Base-by-base conservation (phyloP, 169 alveolate species). In the Plasmodium adleri region DNA sequence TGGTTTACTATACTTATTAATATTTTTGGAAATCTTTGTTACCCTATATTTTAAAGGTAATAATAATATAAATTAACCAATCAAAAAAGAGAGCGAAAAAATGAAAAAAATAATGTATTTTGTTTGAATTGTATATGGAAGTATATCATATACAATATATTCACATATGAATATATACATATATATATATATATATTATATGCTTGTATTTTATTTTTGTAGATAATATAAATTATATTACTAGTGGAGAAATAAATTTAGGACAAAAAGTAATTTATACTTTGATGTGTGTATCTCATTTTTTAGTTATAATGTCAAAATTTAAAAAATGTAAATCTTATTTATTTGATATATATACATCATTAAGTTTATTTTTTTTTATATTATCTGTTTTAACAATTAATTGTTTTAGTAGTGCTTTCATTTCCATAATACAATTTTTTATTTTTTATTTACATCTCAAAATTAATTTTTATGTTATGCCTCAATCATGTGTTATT, bases 341-440 rank as follows among this genome's bases (percentile, higher is more conserved):
- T 49, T 50, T 83, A 49, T 83, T 83, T 71, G 91, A 83, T 62
- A 10, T 83, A 20, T 83, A 83, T 63, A 83, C 91, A n/a, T 83
- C 91, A 3, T 52, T 83, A 28, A 83, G 86, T 56, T 67, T 83
- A 83, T 83, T 83, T 58, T 83, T 83, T 59, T 83, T 83, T 45
- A 83, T 83, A 2, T 58, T 83, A 58, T 83, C 91, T 73, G 50
- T 83, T 7, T 28, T 83, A 70, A 83, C 91, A 6, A 83, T 83
- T 39, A 83, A 83, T 59, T 83, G 86, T 83, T 83, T 83, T 83
- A 83, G 91, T 83, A 83, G 91, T 73, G 54, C 50, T 70, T 15
- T 83, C 45, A 83, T 83, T 83, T 50, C 86, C 20, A 12, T 83
- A 17, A 20, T 83, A 28, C 91, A 83, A 66, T 83, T 83, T 45